These are phyloP conservation scores for Flammula alnicola DNA, from an alignment of 1,284 basidiomycete species.

Conservation along the genomic window DNA sequence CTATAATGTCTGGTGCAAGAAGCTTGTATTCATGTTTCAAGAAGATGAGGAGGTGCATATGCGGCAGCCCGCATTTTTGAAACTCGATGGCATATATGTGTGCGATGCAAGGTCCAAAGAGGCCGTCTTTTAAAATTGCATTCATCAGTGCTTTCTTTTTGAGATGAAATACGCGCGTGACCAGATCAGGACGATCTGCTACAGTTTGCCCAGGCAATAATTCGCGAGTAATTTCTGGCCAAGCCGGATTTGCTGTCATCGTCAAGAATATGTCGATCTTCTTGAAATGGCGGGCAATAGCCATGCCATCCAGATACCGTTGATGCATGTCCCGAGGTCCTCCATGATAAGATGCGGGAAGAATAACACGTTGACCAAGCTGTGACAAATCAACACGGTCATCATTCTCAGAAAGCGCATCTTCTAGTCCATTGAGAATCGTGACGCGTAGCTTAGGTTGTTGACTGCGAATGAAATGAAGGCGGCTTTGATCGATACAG, in stretches of 20 bases:
- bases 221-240: constrained; percentile 1
- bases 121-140: not conserved
- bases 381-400: no score
- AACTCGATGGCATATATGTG: constrained; percentile 8
- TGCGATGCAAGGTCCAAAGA: not conserved
- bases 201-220: not conserved
- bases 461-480: no score
- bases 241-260: not conserved
- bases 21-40: no score
- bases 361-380: not conserved
- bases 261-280: not conserved
- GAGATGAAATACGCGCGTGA: not conserved
- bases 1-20: no score
- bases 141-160: not conserved
- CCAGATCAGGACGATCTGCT: not conserved
- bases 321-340: not conserved
- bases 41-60: no score
- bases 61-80: constrained; percentile 10
- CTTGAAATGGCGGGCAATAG: not conserved
- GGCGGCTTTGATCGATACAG: no score
- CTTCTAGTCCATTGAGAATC: no score
- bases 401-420: no score
- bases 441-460: no score
- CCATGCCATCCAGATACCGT: not conserved
- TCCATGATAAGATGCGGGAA: not conserved